phyloP scores from a whole-genome alignment of 768 basidiomycete genomes.

The Roridomyces roridus region DNA sequence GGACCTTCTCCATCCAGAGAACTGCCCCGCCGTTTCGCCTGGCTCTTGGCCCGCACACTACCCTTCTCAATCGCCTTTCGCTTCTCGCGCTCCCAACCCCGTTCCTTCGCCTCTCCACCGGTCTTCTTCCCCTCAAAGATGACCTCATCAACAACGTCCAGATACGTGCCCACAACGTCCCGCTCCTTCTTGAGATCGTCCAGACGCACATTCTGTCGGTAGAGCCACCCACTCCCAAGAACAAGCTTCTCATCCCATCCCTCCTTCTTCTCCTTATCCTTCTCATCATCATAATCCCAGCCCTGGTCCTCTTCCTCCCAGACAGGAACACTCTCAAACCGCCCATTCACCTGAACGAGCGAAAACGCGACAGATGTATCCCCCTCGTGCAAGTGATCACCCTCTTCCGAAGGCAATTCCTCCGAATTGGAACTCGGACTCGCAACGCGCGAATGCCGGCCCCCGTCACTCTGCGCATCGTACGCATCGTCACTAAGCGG shows the following conservation, averaged over 20 bases:
- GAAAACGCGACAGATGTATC: slow-evolving; percentile 74
- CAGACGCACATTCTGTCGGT: slow-evolving; percentile 67
- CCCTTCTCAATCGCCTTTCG: slow-evolving; percentile 53
- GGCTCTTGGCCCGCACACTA: slow-evolving; percentile 44
- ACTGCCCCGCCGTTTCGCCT: slow-evolving; percentile 57
- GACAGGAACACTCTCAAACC: slow-evolving; percentile 69
- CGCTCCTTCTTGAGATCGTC: slow-evolving; percentile 63
- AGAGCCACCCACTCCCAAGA: slow-evolving; percentile 84
- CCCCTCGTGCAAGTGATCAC: slow-evolving; percentile 36
- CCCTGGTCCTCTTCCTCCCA: slow-evolving; percentile 77
- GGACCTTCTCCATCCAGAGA: slow-evolving; percentile 41
- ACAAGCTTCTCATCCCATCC: slow-evolving; percentile 85
- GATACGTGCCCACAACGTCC: slow-evolving; percentile 60
- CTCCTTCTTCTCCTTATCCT: slow-evolving; percentile 67
- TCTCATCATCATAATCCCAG: slow-evolving; percentile 45
- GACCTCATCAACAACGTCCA: slow-evolving; percentile 82
- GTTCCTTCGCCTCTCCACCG: slow-evolving; percentile 45
- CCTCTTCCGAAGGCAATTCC: slow-evolving; percentile 49
- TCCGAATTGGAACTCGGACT: slow-evolving; percentile 44
- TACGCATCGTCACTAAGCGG: slow-evolving; percentile 85
- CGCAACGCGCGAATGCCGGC: slow-evolving; percentile 48
- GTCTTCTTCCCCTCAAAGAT: slow-evolving; percentile 69
- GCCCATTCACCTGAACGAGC: slow-evolving; percentile 71
- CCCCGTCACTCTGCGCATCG: slow-evolving; percentile 78
- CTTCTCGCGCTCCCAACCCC: slow-evolving; percentile 55